Evolutionary conservation across 192 early-diverging fungal genomes (phyloP).

Genomic region (Geranomyces variabilis): DNA sequence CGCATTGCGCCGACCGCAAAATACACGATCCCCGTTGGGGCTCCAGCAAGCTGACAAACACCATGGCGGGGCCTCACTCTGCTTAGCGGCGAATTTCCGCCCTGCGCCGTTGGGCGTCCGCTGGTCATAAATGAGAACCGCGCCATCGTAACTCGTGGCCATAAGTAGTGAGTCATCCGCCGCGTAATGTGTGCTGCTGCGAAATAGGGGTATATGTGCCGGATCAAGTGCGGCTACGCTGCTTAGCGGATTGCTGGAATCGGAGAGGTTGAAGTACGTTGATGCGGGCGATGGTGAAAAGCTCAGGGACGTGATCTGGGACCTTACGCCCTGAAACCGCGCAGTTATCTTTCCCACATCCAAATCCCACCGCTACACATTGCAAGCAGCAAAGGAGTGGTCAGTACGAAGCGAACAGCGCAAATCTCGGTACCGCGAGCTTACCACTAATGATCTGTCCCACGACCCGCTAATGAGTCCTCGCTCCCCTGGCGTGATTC

Average conservation of each 20-base stretch:
- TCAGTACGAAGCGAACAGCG: not conserved
- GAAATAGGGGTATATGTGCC: no score
- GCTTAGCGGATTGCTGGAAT: not conserved
- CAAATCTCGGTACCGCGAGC: slow-evolving; percentile 27
- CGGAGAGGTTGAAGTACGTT: slow-evolving; percentile 1
- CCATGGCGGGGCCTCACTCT: slow-evolving; percentile 21
- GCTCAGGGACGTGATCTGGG: slow-evolving; percentile 78
- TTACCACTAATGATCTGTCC: slow-evolving; percentile 82
- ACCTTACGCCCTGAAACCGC: slow-evolving; percentile 71
- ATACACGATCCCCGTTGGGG: slow-evolving; percentile 78
- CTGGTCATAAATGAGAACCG: slow-evolving; percentile 40
- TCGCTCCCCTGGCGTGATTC: slow-evolving; percentile 79
- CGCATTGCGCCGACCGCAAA: slow-evolving; percentile 85
- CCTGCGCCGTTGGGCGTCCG: slow-evolving; percentile 35
- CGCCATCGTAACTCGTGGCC: slow-evolving; percentile 50
- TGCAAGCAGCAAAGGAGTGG: slow-evolving; percentile 13
- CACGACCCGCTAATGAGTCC: slow-evolving; percentile 91
- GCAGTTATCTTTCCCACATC: slow-evolving; percentile 74
- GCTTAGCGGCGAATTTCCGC: slow-evolving; percentile 26
- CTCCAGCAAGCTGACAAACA: slow-evolving; percentile 73
- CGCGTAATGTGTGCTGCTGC: not conserved
- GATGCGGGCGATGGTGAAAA: slow-evolving; percentile 64
- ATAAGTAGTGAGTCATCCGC: slow-evolving; percentile 32
- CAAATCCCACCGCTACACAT: slow-evolving; percentile 72
- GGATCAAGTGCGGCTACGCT: not conserved